Base-by-base conservation (phyloP, 768 basidiomycete species). In the Boletus barrowsii region DNA sequence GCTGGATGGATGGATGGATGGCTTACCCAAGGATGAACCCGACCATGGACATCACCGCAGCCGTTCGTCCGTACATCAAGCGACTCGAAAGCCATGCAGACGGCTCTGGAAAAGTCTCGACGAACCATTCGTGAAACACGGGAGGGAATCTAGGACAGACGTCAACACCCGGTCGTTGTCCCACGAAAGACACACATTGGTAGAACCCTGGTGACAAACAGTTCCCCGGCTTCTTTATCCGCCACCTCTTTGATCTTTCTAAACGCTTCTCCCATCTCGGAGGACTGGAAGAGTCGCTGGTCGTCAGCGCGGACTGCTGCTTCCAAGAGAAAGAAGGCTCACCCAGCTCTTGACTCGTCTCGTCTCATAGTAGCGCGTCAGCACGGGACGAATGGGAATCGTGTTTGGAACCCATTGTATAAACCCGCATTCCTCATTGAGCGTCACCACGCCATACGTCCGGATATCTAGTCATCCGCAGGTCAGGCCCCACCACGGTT, bases 321-420 rank as follows among this genome's bases (percentile, higher is more conserved):
- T 3, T 46, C 41, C 2, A 17, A 29, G 35, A 14, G 10, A 29
- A 18, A 39, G 37, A 1, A 39, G 6, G 65, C 82, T 57, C 55
- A 84, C 86, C 73, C 79, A 86, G 13, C 69, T 53, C 45, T 68
- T 68, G 58, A 81, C 73, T 3, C 75, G 74, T 39, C 72, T 73
- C 2, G 79, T 64, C 0, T 82, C 79, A 65, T 98, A 99, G 5
- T 72, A 72, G 55, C 84, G 85, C 48, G 79, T 59, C 14, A 98
- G 74, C 42, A 98, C 80, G 1, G 82, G 80, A 29, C 96, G 86
- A 36, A 98, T 72, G 1, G 93, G 89, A 26, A 83, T 78, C 1
- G 95, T 97, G 67, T 98, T 89, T 0, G 88, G 90, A 4, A 99
- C 97, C 97, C 97, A 99, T 83, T 99, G 93, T 52, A 98, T 93